Percentiles rank a stretch among this genome's conserved stretches.
Conservation (phyloP, 75 land plant genomes). For the Cupressus sempervirens region DNA sequence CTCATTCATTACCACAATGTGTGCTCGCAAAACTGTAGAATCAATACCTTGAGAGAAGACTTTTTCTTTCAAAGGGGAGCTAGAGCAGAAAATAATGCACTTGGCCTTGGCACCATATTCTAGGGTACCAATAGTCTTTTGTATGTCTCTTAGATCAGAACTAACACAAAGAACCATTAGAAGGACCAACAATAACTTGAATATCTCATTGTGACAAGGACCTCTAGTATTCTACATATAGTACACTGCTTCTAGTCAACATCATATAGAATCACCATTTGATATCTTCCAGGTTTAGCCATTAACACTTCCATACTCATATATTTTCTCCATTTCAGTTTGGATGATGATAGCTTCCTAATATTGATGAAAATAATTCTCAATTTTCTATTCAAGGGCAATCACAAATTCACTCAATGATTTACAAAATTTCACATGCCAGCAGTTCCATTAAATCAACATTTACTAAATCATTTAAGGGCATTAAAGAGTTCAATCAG, state of each 20-base stretch:
- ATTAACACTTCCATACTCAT: neutral
- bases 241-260: neutral
- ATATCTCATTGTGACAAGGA: too few relatives aligned
- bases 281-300: neutral
- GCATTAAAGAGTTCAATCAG: conserved; percentile 1
- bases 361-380: neutral
- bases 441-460: neutral
- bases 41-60: too few relatives aligned
- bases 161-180: too few relatives aligned
- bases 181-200: too few relatives aligned
- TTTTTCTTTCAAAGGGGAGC: too few relatives aligned
- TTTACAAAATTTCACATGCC: conserved; percentile 23
- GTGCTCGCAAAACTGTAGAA: too few relatives aligned
- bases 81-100: too few relatives aligned
- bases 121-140: too few relatives aligned
- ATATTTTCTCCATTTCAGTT: too few relatives aligned
- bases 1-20: too few relatives aligned
- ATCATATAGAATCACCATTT: neutral
- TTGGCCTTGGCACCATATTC: too few relatives aligned
- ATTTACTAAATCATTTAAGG: conserved; percentile 7
- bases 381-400: neutral
- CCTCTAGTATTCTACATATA: neutral
- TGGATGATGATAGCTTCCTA: neutral
- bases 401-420: conserved; percentile 2
- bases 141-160: too few relatives aligned